A percentile compares a stretch with the other conserved stretches of the same genome.
Evolutionary conservation across 2,329 filamentous ascomycete genomes (phyloP).

Genomic region (Cladosporium sp.): DNA sequence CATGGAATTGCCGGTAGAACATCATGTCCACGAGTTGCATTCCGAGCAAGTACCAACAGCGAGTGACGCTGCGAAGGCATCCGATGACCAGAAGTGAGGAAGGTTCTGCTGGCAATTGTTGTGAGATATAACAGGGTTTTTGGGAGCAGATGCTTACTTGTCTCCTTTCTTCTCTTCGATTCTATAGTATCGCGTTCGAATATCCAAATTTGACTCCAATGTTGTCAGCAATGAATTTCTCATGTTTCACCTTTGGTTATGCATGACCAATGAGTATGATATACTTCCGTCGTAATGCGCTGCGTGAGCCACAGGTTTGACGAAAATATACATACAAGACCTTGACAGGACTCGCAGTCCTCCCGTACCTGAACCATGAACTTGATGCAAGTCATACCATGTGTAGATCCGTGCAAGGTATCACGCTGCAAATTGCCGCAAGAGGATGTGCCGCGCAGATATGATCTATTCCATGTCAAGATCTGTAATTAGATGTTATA

Average conservation of each 20-base stretch:
- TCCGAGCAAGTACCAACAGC: background rate
- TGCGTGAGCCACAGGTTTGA: background rate
- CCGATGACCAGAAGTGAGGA: background rate
- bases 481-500: background rate
- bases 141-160: background rate
- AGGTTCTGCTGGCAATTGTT: background rate
- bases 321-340: too few relatives aligned
- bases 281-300: background rate
- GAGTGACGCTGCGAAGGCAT: background rate
- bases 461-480: background rate
- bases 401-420: background rate
- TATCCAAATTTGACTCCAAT: background rate
- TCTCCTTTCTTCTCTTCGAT: background rate
- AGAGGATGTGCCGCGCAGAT: background rate
- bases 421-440: background rate
- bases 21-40: conserved; percentile 19
- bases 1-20: conserved; percentile 18
- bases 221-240: background rate
- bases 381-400: background rate
- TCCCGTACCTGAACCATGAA: background rate
- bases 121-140: background rate
- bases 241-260: background rate
- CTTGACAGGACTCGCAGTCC: background rate
- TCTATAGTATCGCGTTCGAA: background rate
- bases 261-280: background rate